These are phyloP conservation scores for Fusarium phyllophilum DNA, from an alignment of 2,329 filamentous ascomycete genomes.

Conservation along the genomic window DNA sequence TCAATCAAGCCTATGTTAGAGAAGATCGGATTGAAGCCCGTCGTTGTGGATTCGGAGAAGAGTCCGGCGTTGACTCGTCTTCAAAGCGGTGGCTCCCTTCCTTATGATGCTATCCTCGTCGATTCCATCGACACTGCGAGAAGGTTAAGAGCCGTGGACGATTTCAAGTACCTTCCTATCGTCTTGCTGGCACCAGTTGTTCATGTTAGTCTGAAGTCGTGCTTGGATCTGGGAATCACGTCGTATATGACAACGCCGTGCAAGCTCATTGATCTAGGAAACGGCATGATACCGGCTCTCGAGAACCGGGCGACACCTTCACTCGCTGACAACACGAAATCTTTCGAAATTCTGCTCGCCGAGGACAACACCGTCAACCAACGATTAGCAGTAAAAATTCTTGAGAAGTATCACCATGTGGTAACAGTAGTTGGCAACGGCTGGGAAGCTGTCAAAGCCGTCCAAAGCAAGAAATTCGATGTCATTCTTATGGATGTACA, in stretches of 20 bases:
- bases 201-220: constrained; percentile 91
- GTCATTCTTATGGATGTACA: constrained; percentile 99
- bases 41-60: constrained; percentile 84
- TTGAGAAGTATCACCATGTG: constrained; percentile 95
- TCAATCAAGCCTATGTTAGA: constrained; percentile 82
- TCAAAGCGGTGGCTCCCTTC: constrained; percentile 66
- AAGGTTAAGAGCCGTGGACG: constrained; percentile 84
- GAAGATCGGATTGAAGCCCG: constrained; percentile 80
- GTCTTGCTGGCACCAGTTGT: constrained; percentile 90
- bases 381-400: constrained; percentile 92
- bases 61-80: constrained; percentile 67
- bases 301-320: constrained; percentile 93
- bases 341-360: constrained; percentile 92
- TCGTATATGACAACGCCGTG: constrained; percentile 99
- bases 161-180: constrained; percentile 98
- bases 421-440: constrained; percentile 96
- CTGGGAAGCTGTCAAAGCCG: constrained; percentile 89
- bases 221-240: constrained; percentile 94
- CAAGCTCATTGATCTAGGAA: constrained; percentile 91
- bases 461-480: constrained; percentile 92
- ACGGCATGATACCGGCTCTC: constrained; percentile 93
- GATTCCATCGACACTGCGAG: constrained; percentile 94
- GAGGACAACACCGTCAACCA: constrained; percentile 99
- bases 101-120: constrained; percentile 95
- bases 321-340: constrained; percentile 91